Evolutionary conservation across 1,284 basidiomycete species (phyloP).

Genomic region (Apiotrichum gamsii): DNA sequence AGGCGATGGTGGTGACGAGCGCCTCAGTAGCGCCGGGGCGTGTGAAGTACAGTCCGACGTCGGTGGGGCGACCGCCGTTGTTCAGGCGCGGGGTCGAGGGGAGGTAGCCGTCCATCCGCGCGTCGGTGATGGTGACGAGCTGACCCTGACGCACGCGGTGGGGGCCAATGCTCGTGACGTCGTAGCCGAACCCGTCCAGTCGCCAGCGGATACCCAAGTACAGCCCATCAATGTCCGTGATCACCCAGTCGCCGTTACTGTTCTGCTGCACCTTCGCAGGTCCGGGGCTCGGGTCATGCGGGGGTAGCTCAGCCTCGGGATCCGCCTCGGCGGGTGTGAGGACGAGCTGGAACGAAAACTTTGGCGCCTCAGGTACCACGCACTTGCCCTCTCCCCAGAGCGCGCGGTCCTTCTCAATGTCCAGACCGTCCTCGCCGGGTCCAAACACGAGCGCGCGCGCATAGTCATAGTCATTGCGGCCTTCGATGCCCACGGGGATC

Average conservation of each 20-base stretch:
- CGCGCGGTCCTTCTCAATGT: too few relatives aligned
- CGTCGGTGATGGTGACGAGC: slow-evolving; percentile 69
- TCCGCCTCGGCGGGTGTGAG: slow-evolving; percentile 53
- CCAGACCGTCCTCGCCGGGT: background rate
- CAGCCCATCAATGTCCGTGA: slow-evolving; percentile 65
- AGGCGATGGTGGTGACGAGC: slow-evolving; percentile 47
- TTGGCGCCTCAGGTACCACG: slow-evolving; percentile 59
- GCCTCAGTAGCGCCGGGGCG: background rate
- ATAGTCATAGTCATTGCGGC: slow-evolving; percentile 69
- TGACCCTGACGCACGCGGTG: slow-evolving; percentile 73
- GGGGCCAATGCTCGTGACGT: slow-evolving; percentile 76
- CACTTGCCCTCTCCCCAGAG: slow-evolving; percentile 57
- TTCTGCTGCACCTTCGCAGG: slow-evolving; percentile 58
- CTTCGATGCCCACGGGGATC: slow-evolving; percentile 61
- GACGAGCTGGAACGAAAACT: slow-evolving; percentile 65
- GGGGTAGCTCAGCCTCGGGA: slow-evolving; percentile 49
- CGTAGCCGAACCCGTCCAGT: slow-evolving; percentile 76
- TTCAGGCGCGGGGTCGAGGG: slow-evolving; percentile 44
- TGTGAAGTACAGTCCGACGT: background rate
- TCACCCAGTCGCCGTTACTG: slow-evolving; percentile 56
- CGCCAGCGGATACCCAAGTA: slow-evolving; percentile 67
- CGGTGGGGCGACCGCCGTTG: slow-evolving; percentile 22
- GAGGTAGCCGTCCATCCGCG: slow-evolving; percentile 46
- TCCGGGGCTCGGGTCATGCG: slow-evolving; percentile 65
- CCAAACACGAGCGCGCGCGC: slow-evolving; percentile 60